Percentiles rank a stretch among this genome's conserved stretches.
Evolutionary conservation across 495 filamentous ascomycete genomes (phyloP).

Genomic region (Aspergillus mulundensis): DNA sequence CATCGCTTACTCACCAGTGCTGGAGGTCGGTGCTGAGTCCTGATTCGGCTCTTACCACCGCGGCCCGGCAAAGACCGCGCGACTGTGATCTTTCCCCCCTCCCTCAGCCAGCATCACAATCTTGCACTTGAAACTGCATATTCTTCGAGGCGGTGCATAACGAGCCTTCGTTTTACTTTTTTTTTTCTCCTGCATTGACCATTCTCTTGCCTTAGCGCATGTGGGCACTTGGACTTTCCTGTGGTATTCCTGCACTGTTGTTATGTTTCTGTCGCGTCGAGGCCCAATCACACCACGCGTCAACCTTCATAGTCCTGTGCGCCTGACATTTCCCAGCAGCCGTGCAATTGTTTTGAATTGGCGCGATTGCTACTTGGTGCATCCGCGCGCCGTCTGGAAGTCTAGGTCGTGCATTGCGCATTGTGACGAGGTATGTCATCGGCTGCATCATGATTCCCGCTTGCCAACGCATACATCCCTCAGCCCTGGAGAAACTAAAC

Average conservation of each 20-base stretch:
- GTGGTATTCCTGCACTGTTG: slow-evolving; percentile 8
- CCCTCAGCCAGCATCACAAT: slow-evolving; percentile 14
- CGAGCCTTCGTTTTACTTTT: neutral
- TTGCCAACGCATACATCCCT: slow-evolving; percentile 51
- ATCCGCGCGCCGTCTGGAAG: slow-evolving; percentile 7
- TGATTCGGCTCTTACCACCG: slow-evolving; percentile 8
- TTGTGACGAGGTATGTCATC: slow-evolving; percentile 43
- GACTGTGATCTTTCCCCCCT: slow-evolving; percentile 19
- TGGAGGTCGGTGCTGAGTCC: slow-evolving; percentile 10
- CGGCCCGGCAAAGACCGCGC: slow-evolving; percentile 16
- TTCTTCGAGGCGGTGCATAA: slow-evolving; percentile 1
- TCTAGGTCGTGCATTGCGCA: slow-evolving; percentile 32
- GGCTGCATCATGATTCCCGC: slow-evolving; percentile 35
- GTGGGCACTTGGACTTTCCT: neutral
- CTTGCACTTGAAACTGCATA: slow-evolving; percentile 16
- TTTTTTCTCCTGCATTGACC: neutral
- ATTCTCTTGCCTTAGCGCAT: neutral
- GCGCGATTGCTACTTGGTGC: slow-evolving; percentile 3
- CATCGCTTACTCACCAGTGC: neutral
- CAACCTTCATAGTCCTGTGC: slow-evolving; percentile 14
- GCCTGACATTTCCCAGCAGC: slow-evolving; percentile 17
- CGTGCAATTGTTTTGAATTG: slow-evolving; percentile 10
- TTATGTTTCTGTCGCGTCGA: slow-evolving; percentile 19
- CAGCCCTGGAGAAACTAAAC: slow-evolving; percentile 31
- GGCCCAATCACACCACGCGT: slow-evolving; percentile 34